Conservation (phyloP, 164 flowering plant species). For the Nelumbo lutea region DNA sequence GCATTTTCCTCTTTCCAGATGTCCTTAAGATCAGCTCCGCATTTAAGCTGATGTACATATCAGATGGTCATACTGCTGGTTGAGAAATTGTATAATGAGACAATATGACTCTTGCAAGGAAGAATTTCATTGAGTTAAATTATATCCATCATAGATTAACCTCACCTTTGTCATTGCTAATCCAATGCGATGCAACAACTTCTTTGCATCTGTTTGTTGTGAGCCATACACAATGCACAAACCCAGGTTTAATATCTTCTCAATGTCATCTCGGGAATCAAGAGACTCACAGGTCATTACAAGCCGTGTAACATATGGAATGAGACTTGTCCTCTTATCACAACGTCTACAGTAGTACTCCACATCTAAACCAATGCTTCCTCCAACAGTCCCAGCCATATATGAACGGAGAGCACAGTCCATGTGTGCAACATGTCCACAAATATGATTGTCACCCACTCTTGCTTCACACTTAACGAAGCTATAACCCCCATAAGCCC, state of each 20-base stretch:
- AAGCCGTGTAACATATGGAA: slow-evolving; percentile 48
- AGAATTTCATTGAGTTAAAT: slow-evolving; percentile 1
- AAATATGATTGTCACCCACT: slow-evolving; percentile 35
- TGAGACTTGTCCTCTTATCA: slow-evolving; percentile 65
- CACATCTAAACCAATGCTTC: slow-evolving; percentile 68
- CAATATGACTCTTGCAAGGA: slow-evolving; percentile 13
- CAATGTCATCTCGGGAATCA: slow-evolving; percentile 43
- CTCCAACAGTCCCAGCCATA: slow-evolving; percentile 92
- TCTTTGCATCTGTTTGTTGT: slow-evolving; percentile 36
- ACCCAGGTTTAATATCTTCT: slow-evolving; percentile 55
- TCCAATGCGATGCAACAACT: slow-evolving; percentile 33
- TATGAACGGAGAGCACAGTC: slow-evolving; percentile 67
- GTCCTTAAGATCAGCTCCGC: slow-evolving; percentile 37
- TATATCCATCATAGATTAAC: not conserved
- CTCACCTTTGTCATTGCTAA: slow-evolving; percentile 46
- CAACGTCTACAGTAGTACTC: slow-evolving; percentile 90
- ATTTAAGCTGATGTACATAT: slow-evolving; percentile 51
- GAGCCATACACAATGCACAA: slow-evolving; percentile 56
- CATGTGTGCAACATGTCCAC: slow-evolving; percentile 83
- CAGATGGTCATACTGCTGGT: slow-evolving; percentile 20
- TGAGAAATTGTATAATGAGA: slow-evolving; percentile 20
- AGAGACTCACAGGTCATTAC: slow-evolving; percentile 44
- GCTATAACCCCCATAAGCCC: slow-evolving; percentile 29
- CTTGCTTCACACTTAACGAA: slow-evolving; percentile 70
- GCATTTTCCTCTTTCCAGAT: slow-evolving; percentile 39